Conservation (phyloP, 768 basidiomycete genomes). For the Gloeopeniophorella convolvens region DNA sequence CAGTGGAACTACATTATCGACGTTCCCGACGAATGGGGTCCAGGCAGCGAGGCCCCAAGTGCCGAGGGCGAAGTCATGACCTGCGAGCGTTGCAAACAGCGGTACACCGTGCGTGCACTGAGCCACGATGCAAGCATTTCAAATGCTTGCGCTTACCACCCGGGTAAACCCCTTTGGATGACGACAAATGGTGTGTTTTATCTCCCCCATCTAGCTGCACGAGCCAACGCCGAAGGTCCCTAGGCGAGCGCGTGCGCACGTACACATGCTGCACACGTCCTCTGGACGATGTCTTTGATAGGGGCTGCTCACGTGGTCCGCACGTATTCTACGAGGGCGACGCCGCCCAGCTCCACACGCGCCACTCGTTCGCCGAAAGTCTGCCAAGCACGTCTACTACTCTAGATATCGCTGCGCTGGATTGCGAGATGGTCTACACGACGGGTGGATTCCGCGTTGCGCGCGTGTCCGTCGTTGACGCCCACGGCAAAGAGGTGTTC, state of each 20-base stretch:
- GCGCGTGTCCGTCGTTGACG: constrained; percentile 84
- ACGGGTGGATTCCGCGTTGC: constrained; percentile 91
- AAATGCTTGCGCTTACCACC: constrained; percentile 73
- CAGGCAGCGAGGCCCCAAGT: constrained; percentile 58
- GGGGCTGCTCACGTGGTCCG: constrained; percentile 70
- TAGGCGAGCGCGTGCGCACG: constrained; percentile 63
- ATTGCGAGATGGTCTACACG: constrained; percentile 97
- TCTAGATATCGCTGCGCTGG: constrained; percentile 79
- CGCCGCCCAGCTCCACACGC: constrained; percentile 57
- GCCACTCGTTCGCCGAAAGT: constrained; percentile 64
- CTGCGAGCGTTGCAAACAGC: constrained; percentile 75
- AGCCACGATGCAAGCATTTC: constrained; percentile 35
- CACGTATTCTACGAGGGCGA: constrained; percentile 89
- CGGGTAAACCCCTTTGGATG: constrained; percentile 63
- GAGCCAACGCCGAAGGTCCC: background rate
- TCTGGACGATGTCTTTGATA: constrained; percentile 42
- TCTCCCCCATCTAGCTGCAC: background rate
- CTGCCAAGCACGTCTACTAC: constrained; percentile 31
- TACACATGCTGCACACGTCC: constrained; percentile 77
- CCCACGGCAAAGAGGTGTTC: constrained; percentile 62
- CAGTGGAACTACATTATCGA: constrained; percentile 67
- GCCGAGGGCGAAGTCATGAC: constrained; percentile 53
- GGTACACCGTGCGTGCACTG: constrained; percentile 49
- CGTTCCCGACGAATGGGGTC: constrained; percentile 47
- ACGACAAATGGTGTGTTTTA: constrained; percentile 54